A percentile compares a stretch with the other conserved stretches of the same genome.
Conservation (phyloP, 768 basidiomycete genomes). For the Trametes cubensis region DNA sequence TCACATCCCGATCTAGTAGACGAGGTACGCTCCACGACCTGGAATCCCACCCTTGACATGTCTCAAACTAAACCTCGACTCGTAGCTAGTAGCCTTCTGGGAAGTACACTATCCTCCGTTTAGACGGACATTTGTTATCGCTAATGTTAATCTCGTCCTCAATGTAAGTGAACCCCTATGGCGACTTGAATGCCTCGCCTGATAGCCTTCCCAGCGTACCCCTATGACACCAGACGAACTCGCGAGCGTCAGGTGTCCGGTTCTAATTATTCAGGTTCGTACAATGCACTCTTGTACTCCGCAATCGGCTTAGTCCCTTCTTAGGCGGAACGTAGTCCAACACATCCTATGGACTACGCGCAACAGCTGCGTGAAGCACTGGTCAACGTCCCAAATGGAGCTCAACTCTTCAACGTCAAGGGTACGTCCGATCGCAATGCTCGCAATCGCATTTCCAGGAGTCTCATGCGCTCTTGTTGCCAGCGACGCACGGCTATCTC, state of each 20-base stretch:
- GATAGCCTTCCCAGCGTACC: slow-evolving; percentile 48
- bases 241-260: slow-evolving; percentile 60
- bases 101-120: slow-evolving; percentile 56
- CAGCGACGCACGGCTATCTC: slow-evolving; percentile 47
- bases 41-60: not conserved
- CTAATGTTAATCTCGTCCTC: slow-evolving; percentile 56
- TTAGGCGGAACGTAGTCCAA: slow-evolving; percentile 63
- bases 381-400: slow-evolving; percentile 48
- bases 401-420: slow-evolving; percentile 62
- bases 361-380: slow-evolving; percentile 55
- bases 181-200: too few species aligned
- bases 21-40: slow-evolving; percentile 48
- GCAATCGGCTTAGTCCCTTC: not conserved
- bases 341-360: slow-evolving; percentile 58
- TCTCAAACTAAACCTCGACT: not conserved
- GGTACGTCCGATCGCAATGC: slow-evolving; percentile 40
- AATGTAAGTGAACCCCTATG: slow-evolving; percentile 50
- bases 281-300: slow-evolving; percentile 19
- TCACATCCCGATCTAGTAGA: slow-evolving; percentile 62
- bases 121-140: slow-evolving; percentile 52
- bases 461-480: not conserved
- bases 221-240: slow-evolving; percentile 51
- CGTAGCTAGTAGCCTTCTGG: slow-evolving; percentile 72
- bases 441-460: not conserved
- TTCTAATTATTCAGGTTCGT: slow-evolving; percentile 67